Conservation (phyloP, 75 land plant species). For the Picea sitchensis region DNA sequence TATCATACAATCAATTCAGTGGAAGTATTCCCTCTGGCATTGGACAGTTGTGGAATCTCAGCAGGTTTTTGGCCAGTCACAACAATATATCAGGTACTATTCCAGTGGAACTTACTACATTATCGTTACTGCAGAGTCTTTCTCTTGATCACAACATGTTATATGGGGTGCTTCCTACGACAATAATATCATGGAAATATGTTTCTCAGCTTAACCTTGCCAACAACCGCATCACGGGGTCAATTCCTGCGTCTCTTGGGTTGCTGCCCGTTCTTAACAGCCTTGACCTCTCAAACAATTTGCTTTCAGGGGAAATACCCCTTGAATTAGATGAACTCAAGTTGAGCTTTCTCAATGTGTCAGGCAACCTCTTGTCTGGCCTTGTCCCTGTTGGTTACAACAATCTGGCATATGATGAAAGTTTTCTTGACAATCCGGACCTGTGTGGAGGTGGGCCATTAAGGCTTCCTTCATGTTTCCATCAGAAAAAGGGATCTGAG, state of each 20-base stretch:
- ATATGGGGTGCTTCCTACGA: too few species aligned
- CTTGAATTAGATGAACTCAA: constrained; percentile 20
- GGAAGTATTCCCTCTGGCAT: too few species aligned
- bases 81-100: too few species aligned
- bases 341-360: constrained; percentile 37
- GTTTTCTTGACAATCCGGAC: constrained; percentile 40
- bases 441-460: constrained; percentile 5
- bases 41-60: too few species aligned
- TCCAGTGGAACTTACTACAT: too few species aligned
- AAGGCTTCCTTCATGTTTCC: neutral
- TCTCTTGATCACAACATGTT: too few species aligned
- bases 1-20: too few species aligned
- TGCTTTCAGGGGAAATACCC: constrained; percentile 43
- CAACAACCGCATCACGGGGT: too few species aligned
- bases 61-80: too few species aligned
- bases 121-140: too few species aligned
- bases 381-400: constrained; percentile 17
- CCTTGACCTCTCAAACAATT: constrained; percentile 46
- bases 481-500: neutral
- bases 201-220: too few species aligned
- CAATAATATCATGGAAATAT: too few species aligned
- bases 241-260: constrained; percentile 41
- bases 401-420: constrained; percentile 20
- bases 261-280: constrained; percentile 17
- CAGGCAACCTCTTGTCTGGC: constrained; percentile 39